These are phyloP conservation scores for Leishmania tropica DNA, from an alignment of 208 protist genomes.

Conservation along the genomic window DNA sequence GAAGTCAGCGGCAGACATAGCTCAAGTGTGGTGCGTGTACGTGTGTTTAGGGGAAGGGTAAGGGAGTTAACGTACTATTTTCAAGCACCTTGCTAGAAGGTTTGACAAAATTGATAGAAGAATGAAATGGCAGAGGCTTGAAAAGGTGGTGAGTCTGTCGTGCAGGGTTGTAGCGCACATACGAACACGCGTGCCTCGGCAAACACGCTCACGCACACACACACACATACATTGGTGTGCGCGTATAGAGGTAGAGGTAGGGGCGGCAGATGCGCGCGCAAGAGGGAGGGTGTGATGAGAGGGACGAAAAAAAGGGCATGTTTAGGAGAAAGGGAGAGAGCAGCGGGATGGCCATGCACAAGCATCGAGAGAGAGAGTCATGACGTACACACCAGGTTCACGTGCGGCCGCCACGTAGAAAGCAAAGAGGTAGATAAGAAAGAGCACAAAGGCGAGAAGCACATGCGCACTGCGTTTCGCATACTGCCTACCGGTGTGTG, in stretches of 20 bases:
- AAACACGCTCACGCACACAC: neutral
- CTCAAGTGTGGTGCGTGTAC: conserved; percentile 83
- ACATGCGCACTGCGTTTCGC: neutral
- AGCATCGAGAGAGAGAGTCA: neutral
- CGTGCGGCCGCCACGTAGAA: neutral
- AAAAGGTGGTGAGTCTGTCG: neutral
- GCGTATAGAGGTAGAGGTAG: neutral
- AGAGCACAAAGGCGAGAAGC: neutral
- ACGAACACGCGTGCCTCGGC: neutral
- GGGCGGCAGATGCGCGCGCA: neutral
- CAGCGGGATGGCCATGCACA: neutral
- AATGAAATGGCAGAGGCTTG: neutral
- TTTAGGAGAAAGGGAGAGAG: conserved; percentile 6
- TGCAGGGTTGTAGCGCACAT: neutral
- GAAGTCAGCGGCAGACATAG: conserved; percentile 83
- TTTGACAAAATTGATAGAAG: neutral
- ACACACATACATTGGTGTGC: neutral
- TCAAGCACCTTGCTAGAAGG: neutral
- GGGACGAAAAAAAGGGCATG: neutral
- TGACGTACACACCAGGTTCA: neutral
- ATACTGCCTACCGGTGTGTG: neutral
- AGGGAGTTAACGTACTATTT: neutral
- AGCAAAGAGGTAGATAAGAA: neutral
- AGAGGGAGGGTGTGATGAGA: neutral
- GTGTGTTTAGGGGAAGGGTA: neutral